Base-by-base conservation (phyloP, 225 moss, liverwort and hornwort genomes). In the Marchantia paleacea region DNA sequence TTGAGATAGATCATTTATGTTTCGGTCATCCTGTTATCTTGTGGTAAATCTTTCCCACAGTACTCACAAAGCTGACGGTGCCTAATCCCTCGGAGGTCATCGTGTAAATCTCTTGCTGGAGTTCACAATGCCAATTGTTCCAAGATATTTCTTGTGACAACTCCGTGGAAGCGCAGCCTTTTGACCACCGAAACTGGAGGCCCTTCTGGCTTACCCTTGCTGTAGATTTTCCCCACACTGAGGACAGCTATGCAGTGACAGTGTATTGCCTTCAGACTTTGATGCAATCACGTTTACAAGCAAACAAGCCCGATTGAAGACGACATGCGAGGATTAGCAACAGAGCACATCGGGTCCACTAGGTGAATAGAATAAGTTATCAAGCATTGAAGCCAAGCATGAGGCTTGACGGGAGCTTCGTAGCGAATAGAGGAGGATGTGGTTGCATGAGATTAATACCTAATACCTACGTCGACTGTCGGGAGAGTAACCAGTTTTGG, bases 1-100 rank as follows among this genome's bases (percentile, higher is more conserved):
- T 57, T 99, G 55, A 79, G 79, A 61, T 65, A 66, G 49, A 0
- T 49, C 77, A 49, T 50, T 65, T 31, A 18, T 24, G 7, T 28
- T 66, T 66, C 49, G 54, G 10, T 51, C 22, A 20, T 73, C 18
- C 5, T 10, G 19, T 22, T 52, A 18, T 69, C 26, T 47, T 30
- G 69, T 69, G 72, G 24, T 9, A 73, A 19, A 39, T 39, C 8
- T 1, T 52, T 15, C 20, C 51, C 72, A 31, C 20, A n/a, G 16
- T 20, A 73, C 18, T 73, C 25, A 52, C n/a, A 25, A 73, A 73
- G 10, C 25, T 24, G 72, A 73, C 52, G 24, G 72, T 73, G 51
- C 24, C 12, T 51, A 8, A 19, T n/a, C 31, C 39, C 31, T 12
- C 12, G 16, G 69, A 69, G 69, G 39, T 24, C 52, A 52, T n/a